Percentiles rank a stretch among this genome's conserved stretches.
phyloP scores from a whole-genome alignment of 805 yeast genomes.

The Peterozyma toletana region DNA sequence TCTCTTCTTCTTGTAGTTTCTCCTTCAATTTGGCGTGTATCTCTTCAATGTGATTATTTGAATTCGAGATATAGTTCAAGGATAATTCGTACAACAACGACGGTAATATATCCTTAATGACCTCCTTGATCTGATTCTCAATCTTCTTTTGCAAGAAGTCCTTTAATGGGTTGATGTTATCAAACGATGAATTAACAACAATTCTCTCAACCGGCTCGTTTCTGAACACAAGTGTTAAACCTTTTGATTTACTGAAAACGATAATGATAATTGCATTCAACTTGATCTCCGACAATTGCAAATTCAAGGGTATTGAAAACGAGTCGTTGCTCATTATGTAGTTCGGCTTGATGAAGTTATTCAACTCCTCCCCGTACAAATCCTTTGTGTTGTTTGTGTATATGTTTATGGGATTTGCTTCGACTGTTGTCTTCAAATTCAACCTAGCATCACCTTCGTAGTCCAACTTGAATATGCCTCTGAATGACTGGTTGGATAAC shows the following conservation, averaged over 20 bases:
- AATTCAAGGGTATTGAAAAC: constrained; percentile 71
- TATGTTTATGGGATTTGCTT: constrained; percentile 77
- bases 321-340: constrained; percentile 60
- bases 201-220: constrained; percentile 85
- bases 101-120: constrained; percentile 81
- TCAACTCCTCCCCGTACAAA: constrained; percentile 23
- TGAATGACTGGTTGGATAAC: constrained; percentile 62
- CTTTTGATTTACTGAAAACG: constrained; percentile 76
- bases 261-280: constrained; percentile 78
- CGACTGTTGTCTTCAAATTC: constrained; percentile 70
- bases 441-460: constrained; percentile 73
- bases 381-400: constrained; percentile 31
- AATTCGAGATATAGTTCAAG: constrained; percentile 48
- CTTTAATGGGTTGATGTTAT: constrained; percentile 78
- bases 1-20: constrained; percentile 21
- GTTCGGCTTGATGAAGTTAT: constrained; percentile 54
- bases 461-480: constrained; percentile 75
- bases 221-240: constrained; percentile 78
- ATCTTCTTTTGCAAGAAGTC: constrained; percentile 75
- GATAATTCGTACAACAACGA: constrained; percentile 71
- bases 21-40: constrained; percentile 25
- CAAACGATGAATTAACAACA: constrained; percentile 81
- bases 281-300: constrained; percentile 64
- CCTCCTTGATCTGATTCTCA: constrained; percentile 69
- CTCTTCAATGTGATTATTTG: constrained; percentile 20